Evolutionary conservation across 169 alveolate species (phyloP).

Genomic region (Plasmodium falciparum): DNA sequence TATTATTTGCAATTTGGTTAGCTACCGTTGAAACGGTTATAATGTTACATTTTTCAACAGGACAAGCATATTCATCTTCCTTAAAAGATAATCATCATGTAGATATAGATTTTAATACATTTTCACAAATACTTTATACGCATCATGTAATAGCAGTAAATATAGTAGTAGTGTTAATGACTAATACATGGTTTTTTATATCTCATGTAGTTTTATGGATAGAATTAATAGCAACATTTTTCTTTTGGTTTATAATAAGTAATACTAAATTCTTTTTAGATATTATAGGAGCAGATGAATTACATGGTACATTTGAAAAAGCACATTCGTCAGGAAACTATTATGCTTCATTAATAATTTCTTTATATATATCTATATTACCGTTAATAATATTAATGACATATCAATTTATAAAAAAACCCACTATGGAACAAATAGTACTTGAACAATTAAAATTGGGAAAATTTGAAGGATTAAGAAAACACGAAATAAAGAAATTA

Average conservation of each 20-base stretch:
- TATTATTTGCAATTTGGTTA: constrained; percentile 84
- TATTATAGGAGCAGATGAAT: constrained; percentile 83
- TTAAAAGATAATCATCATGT: constrained; percentile 39
- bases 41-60: constrained; percentile 75
- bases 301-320: constrained; percentile 81
- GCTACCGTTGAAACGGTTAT: constrained; percentile 79
- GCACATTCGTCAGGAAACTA: constrained; percentile 76
- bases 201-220: constrained; percentile 75
- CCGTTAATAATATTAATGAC: constrained; percentile 79
- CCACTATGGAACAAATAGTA: constrained; percentile 83
- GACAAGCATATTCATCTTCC: constrained; percentile 57
- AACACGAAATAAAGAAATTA: constrained; percentile 47
- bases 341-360: constrained; percentile 68
- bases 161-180: constrained; percentile 79
- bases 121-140: constrained; percentile 82
- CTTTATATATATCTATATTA: constrained; percentile 76
- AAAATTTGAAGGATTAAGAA: constrained; percentile 77
- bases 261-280: constrained; percentile 75
- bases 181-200: constrained; percentile 82
- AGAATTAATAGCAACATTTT: constrained; percentile 66
- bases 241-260: constrained; percentile 80
- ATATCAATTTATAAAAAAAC: constrained; percentile 78
- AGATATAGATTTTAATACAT: constrained; percentile 78
- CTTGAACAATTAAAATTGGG: constrained; percentile 80
- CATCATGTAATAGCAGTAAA: constrained; percentile 82